Evolutionary conservation across 139 green algal genomes (phyloP), one percentile per base, ranked within the genome.

Genomic region (Picochlorum sp.): DNA sequence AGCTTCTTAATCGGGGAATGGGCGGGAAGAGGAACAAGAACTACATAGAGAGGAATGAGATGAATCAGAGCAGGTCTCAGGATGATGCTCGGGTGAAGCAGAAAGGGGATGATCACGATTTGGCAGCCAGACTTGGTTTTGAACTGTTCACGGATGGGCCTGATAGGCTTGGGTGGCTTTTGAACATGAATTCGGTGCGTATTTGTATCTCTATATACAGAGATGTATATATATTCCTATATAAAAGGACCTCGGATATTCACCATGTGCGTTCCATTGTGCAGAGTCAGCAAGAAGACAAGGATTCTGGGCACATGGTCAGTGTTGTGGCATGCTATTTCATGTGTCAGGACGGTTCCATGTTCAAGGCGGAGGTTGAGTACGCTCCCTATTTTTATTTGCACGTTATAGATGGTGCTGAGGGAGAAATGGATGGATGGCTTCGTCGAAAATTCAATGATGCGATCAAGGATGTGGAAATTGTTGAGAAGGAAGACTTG

Each of bases 381-480:
- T 96, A 86, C 37, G 57, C 78, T 55, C 91, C 92, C 23, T 98
- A 98, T 80, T 94, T 98, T 67, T 96, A 96, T 75, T 49, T 98
- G 18, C 77, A 83, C 23, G 72, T 88, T 49, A 86, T 83, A 76
- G 76, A 77, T 10, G 81, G 76, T 15, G 45, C 77, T 54, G 87
- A 97, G 81, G 66, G 72, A 30, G 92, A 97, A 63, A 88, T 95
- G 34, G 92, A 97, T 62, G 68, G 63, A 26, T 91, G 78, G 66
- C 76, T 97, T 62, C 76, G 86, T 1, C 82, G 88, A 44, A 81
- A 80, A 63, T 90, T 84, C 65, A 83, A 88, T 62, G 81, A 77
- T 15, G 24, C 61, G 5, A 77, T 98, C n/a, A 59, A 69, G 31
- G 75, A 81, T 26, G 77, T 92, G 45, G 77, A 87, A 63, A 50